Evolutionary conservation across 495 filamentous ascomycete species (phyloP).

Genomic region (Hyaloscypha hepaticicola): DNA sequence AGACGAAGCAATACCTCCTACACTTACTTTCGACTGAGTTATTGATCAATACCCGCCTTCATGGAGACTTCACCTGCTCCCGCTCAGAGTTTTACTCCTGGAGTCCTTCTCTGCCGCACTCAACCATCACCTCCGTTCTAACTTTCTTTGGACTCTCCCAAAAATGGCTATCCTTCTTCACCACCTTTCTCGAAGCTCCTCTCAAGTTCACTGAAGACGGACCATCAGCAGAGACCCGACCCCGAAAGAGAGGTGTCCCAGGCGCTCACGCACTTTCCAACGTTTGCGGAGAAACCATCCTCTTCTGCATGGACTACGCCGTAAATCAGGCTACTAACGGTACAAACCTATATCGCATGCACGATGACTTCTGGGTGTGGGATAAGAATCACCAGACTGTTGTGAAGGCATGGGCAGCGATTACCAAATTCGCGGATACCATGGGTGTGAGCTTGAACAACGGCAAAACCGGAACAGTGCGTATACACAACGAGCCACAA

Average conservation of each 20-base stretch:
- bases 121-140: conserved; percentile 54
- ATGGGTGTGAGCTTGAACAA: conserved; percentile 59
- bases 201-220: conserved; percentile 59
- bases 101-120: conserved; percentile 59
- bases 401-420: conserved; percentile 56
- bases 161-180: conserved; percentile 62
- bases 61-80: conserved; percentile 58
- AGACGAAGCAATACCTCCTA: conserved; percentile 59
- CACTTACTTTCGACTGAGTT: conserved; percentile 63
- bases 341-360: conserved; percentile 57
- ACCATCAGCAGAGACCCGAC: conserved; percentile 35
- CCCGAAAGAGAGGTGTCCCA: conserved; percentile 56
- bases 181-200: conserved; percentile 57
- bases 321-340: conserved; percentile 59
- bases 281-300: conserved; percentile 57
- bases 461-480: conserved; percentile 59
- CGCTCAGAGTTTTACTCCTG: conserved; percentile 64
- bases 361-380: conserved; percentile 75
- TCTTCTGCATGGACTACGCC: conserved; percentile 66
- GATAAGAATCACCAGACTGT: conserved; percentile 49
- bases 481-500: conserved; percentile 27
- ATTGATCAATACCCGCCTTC: conserved; percentile 54
- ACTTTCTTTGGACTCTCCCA: conserved; percentile 60
- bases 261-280: conserved; percentile 59
- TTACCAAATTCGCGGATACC: conserved; percentile 51